Evolutionary conservation across 305 asterid species (phyloP).

Genomic region (Striga hermonthica): DNA sequence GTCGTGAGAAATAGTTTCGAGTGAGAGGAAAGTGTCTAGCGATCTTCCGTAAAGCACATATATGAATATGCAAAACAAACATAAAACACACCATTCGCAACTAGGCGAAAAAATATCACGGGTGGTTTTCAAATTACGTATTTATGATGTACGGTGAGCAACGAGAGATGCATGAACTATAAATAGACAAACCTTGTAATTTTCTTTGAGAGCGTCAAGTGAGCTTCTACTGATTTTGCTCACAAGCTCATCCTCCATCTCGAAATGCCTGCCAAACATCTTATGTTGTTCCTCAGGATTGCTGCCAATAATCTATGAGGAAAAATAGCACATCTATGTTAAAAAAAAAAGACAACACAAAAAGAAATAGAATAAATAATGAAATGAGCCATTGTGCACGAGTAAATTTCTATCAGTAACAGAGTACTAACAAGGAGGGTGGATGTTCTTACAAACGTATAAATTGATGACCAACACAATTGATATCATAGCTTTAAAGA

Average conservation of each 20-base stretch:
- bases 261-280: slow-evolving; percentile 94
- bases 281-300: slow-evolving; percentile 87
- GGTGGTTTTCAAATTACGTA: background rate
- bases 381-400: background rate
- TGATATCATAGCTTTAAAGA: slow-evolving; percentile 2
- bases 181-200: slow-evolving; percentile 64
- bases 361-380: background rate
- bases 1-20: background rate
- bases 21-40: background rate
- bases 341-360: background rate
- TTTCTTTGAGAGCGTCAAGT: slow-evolving; percentile 77
- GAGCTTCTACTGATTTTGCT: slow-evolving; percentile 82
- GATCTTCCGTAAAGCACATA: background rate
- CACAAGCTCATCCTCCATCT: slow-evolving; percentile 85
- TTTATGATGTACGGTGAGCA: background rate
- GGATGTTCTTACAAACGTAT: background rate
- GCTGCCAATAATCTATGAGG: slow-evolving; percentile 62
- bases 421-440: no score
- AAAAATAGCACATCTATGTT: slow-evolving; percentile 1
- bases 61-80: background rate
- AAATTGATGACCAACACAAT: background rate
- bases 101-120: background rate
- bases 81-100: background rate
- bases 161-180: slow-evolving; percentile 1
- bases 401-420: no score